Evolutionary conservation across 345 rosid genomes (phyloP), one percentile per base, ranked within the genome.

Genomic region (Eucalyptus curtisii): DNA sequence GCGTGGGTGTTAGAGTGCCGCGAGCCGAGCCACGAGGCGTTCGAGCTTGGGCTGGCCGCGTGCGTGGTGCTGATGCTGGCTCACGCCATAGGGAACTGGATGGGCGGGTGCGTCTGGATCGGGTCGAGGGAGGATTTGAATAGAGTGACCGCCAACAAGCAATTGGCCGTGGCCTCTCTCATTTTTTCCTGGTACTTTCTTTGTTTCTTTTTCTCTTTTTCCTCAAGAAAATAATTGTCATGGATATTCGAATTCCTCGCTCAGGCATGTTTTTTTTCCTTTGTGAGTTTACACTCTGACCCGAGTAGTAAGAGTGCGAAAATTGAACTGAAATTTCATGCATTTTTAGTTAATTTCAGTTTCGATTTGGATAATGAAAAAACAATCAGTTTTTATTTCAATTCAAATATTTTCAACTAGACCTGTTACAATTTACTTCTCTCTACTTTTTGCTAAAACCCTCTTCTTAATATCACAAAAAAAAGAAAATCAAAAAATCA

Each of bases 1-100:
- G 61, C 92, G 91, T 94, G 93, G 98, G 92, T 96, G 53, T 94
- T 96, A 50, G 98, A 95, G 90, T 97, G 99, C 49, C 93, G 96
- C 93, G 95, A 96, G 52, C 98, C 99, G 30, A 97, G 98, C 89
- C 44, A 88, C 40, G 85, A 94, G 68, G 99, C 99, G 40, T 96
- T 92, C 95, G 91, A 92, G 90, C 95, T 95, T 4, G 99, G 97
- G 13, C 44, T 97, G 90, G 96, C 99, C 8, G 98, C 99, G 8
- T 93, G 95, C 33, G 59, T 96, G 8, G 93, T 97, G 33, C 88
- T 97, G 61, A 92, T 53, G 20, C 88, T 95, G 27, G 95, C 99
- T 53, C 99, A 97, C 85, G 91, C 90, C 10, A 84, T 94, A 14
- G 97, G 93, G 31, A 95, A 94, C 87, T 86, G 94, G 88, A 91